phyloP scores from a whole-genome alignment of 164 flowering plant species.

The Berberis thunbergii region DNA sequence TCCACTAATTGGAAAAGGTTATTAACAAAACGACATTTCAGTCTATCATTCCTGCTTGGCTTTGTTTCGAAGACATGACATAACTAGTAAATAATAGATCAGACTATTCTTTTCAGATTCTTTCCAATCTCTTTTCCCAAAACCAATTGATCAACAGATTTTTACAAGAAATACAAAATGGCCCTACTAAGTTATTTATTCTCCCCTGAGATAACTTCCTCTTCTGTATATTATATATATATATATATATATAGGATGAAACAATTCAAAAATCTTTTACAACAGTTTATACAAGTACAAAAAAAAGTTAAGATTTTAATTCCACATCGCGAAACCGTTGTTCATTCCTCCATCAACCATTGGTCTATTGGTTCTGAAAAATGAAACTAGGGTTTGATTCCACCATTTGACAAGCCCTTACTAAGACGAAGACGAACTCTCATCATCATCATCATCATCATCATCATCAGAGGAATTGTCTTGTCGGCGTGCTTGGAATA shows the following conservation, averaged over 20 bases:
- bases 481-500: constrained; percentile 23
- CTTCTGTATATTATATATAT: constrained; percentile 13
- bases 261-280: constrained; percentile 38
- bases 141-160: neutral
- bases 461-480: constrained; percentile 40
- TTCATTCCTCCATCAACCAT: no score
- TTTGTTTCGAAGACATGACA: no score
- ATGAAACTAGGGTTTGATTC: neutral
- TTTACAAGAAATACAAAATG: constrained; percentile 12
- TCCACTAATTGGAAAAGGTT: no score
- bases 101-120: no score
- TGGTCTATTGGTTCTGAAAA: no score
- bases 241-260: constrained; percentile 15
- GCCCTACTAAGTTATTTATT: constrained; percentile 1
- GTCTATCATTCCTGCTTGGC: no score
- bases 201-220: constrained; percentile 13
- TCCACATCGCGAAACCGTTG: neutral
- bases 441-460: no score
- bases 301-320: neutral
- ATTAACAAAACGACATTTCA: no score
- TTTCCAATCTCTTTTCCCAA: no score
- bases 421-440: constrained; percentile 30
- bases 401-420: neutral
- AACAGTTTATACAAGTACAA: constrained; percentile 28
- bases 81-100: no score